Evolutionary conservation across 768 basidiomycete species (phyloP), one percentile per base, ranked within the genome.

Genomic region (Boletus rubroflammeus): DNA sequence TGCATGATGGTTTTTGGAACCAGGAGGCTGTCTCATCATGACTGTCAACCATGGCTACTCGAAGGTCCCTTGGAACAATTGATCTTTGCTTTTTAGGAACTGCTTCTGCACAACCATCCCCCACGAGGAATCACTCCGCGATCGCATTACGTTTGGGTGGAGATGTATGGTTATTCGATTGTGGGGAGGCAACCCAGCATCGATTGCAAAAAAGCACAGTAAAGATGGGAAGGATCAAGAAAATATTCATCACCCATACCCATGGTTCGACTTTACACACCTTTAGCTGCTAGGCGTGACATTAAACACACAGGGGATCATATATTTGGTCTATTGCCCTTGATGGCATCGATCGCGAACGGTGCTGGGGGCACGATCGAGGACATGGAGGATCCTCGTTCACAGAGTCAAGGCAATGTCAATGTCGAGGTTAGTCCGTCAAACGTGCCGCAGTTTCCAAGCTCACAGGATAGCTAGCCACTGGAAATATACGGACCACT

Each of bases 161-260:
- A 17, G 83, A 88, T 73, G 82, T 89, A 51, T 92, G 90, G 90
- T 67, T 92, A 7, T 91, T 92, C 61, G 90, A 92, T 65, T 92
- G 90, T 67, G 90, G 90, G 21, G 90, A 92, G 69, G 88, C 83
- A 14, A 91, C 90, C 3, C 90, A 91, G 62, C 81, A 86, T 62
- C 89, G 84, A 61, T 61, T 92, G 5, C 88, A 90, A 68, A 82
- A 79, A 66, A 88, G 86, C 56, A 60, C 51, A 2, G 76, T 93
- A n/a, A 88, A 83, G 69, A 86, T 90, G 84, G 85, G 89, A 29
- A 85, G 70, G 64, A 85, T 93, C 45, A 78, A 81, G 55, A 92
- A 91, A 68, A 81, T 95, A 26, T 93, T 93, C 67, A 83, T 94
- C 55, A 93, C 93, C 1, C 93, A 95, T 71, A 88, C 88, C 0